These are phyloP conservation scores for Ophidiomyces ophidiicola DNA, from an alignment of 2,329 filamentous ascomycete species.

Conservation along the genomic window DNA sequence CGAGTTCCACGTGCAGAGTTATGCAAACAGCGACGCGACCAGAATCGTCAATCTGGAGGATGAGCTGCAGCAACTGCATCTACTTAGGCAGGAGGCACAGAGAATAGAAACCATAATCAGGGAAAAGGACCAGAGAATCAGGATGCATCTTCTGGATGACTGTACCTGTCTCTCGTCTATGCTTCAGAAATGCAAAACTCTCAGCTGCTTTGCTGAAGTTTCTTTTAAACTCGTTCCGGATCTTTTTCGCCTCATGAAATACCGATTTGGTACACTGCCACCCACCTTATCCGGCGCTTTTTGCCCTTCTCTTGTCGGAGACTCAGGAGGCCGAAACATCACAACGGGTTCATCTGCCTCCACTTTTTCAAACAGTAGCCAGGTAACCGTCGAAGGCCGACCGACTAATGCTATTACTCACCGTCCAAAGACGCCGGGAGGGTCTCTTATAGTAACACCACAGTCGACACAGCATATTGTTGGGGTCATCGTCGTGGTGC, in stretches of 20 bases:
- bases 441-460: constrained; percentile 4
- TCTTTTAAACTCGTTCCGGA: constrained; percentile 22
- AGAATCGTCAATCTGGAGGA: constrained; percentile 15
- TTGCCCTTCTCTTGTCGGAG: constrained; percentile 9
- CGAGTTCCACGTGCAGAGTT: constrained; percentile 8
- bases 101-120: constrained; percentile 20
- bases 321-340: not conserved
- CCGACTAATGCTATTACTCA: not conserved
- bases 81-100: constrained; percentile 19
- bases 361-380: not conserved
- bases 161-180: constrained; percentile 19
- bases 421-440: constrained; percentile 5
- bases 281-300: constrained; percentile 15
- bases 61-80: constrained; percentile 20
- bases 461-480: constrained; percentile 14
- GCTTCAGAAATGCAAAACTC: constrained; percentile 18
- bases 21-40: not conserved
- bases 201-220: constrained; percentile 23
- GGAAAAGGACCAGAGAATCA: constrained; percentile 21
- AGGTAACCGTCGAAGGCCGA: not conserved
- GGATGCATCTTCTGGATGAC: constrained; percentile 21
- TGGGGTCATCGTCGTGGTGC: constrained; percentile 32
- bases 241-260: constrained; percentile 20
- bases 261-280: constrained; percentile 20
- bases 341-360: not conserved